Percentiles rank a stretch among this genome's conserved stretches.
These are phyloP conservation scores for Colletotrichum tropicale DNA, from an alignment of 2,329 filamentous ascomycete genomes.

Conservation along the genomic window DNA sequence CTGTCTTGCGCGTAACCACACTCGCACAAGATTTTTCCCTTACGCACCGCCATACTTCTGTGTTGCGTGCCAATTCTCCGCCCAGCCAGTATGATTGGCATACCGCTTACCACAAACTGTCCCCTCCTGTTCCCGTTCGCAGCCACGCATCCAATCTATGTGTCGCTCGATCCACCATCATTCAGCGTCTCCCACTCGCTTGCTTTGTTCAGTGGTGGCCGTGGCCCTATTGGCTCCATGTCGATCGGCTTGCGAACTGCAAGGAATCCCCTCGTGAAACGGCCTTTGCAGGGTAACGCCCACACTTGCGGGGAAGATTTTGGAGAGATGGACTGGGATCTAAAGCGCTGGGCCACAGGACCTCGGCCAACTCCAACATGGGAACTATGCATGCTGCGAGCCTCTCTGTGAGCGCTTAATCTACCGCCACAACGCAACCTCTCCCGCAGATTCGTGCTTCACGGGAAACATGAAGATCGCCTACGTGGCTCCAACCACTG, in stretches of 20 bases:
- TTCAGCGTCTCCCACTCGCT: neutral
- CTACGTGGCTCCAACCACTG: constrained; percentile 19
- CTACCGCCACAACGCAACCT: neutral
- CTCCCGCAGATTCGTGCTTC: neutral
- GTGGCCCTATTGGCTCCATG: neutral
- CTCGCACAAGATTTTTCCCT: neutral
- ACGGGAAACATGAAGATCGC: neutral
- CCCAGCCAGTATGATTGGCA: neutral
- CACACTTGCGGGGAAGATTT: neutral
- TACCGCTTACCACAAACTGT: neutral
- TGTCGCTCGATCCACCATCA: neutral
- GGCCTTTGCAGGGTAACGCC: neutral
- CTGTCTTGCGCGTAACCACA: neutral
- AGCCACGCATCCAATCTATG: neutral
- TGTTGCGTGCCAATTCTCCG: neutral
- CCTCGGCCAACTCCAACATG: neutral
- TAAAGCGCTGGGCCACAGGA: neutral
- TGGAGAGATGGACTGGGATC: neutral
- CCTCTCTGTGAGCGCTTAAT: constrained; percentile 3
- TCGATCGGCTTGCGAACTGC: neutral
- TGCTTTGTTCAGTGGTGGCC: neutral
- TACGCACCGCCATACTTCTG: neutral
- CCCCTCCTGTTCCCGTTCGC: neutral
- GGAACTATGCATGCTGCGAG: constrained; percentile 1
- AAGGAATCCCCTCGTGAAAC: constrained; percentile 7